Evolutionary conservation across 2,329 filamentous ascomycete species (phyloP), one percentile per base, ranked within the genome.

Genomic region (Alternaria metachromatica): DNA sequence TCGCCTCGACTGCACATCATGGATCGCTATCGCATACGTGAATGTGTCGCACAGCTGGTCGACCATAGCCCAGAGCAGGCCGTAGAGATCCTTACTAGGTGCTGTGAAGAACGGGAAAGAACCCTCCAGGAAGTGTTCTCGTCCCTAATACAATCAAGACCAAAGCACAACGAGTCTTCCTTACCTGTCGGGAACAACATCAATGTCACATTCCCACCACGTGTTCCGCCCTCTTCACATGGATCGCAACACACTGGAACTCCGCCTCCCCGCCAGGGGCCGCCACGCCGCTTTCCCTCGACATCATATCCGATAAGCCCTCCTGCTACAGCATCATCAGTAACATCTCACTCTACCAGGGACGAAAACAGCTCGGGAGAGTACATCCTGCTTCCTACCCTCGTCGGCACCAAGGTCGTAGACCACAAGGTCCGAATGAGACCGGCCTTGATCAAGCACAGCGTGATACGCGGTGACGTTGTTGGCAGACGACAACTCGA

Each of bases 391-490:
- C 37, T 63, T 33, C 33, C 26, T 18, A 18, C 33, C 18, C 6
- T 37, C 7, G 12, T 10, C 7, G 57, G 33, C 7, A 13, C 45
- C 6, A 28, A 21, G 12, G 20, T 51, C 9, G 51, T 48, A 30
- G 57, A 56, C 3, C 21, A 45, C 4, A 9, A 11, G n/a, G 46
- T 51, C 9, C 44, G 33, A 4, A 51, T 60, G 51, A 60, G 20
- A 12, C 9, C 15, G 10, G 61, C 61, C 5, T 45, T 15, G 15
- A 63, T 53, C n/a, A 41, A 45, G 18, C 21, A 63, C 21, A 63
- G 61, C 18, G 46, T 63, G 20, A 60, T 63, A 51, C 51, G 56
- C 3, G 44, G 45, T 1, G 33, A 55, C 41, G 41, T 63, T 20
- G 53, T 63, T 13, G 6, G 30, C 4, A 15, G 41, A 8, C 48